Evolutionary conservation across 2,329 filamentous ascomycete species (phyloP), one percentile per base, ranked within the genome.

Genomic region (Neonectria ditissima): DNA sequence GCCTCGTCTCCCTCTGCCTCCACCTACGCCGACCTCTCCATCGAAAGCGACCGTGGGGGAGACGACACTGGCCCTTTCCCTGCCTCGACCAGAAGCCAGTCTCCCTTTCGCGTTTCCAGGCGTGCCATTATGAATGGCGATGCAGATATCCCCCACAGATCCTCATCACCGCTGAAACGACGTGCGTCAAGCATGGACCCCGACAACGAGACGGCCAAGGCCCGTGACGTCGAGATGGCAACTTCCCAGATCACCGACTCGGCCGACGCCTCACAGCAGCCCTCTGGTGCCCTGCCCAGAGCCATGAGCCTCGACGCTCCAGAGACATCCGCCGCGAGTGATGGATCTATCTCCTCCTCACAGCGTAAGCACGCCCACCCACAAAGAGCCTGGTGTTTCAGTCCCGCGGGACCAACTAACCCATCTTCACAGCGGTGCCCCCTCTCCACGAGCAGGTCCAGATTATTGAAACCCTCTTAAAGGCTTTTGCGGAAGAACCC

Each of bases 131-230:
- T 89, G 85, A 86, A 86, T 67, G 87, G 84, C 68, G 85, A 87
- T 76, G 81, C 83, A 69, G 86, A 89, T 65, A 74, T 83, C 24
- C 82, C 85, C 62, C 84, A 89, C 47, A 84, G 88, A 70, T 88
- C 88, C 20, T 89, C 88, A 28, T 91, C 88, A 20, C 88, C 88
- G 8, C 77, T 90, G 60, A 91, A 91, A 78, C 83, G 88, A 73
- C 83, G 85, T 66, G 88, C 88, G 37, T 89, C 86, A 63, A 88
- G 85, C 74, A 87, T 89, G 86, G 85, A 88, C 56, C 82, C 81
- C 53, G 84, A 86, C 52, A 73, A 75, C 24, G 76, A 81, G 39
- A 71, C 76, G 57, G 76, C 79, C 63, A 76, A 77, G 58, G 75
- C 75, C 59, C 81, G 80, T 67, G 83, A 85, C 66, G 79, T 84